phyloP scores from a whole-genome alignment of 2,329 filamentous ascomycete genomes.

The Cladosporium sp. region DNA sequence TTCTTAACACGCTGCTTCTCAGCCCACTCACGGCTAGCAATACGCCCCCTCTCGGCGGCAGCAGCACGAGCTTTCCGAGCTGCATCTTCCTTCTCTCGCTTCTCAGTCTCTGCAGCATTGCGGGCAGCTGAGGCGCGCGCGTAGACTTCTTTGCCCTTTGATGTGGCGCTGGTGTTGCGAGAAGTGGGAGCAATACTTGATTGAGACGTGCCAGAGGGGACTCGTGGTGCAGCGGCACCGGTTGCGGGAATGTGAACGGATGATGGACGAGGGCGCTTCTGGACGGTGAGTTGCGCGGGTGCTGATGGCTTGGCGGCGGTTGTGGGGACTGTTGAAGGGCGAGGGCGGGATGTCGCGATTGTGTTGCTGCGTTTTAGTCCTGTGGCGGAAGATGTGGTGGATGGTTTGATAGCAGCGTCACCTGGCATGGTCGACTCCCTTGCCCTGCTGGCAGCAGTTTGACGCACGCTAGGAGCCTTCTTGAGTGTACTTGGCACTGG shows the following conservation, averaged over 20 bases:
- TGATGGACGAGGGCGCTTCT: constrained; percentile 13
- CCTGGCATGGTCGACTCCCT: constrained; percentile 36
- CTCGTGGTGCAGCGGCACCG: neutral
- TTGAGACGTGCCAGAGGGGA: constrained; percentile 5
- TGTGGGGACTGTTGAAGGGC: constrained; percentile 2
- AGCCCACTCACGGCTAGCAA: constrained; percentile 46
- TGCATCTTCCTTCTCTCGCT: constrained; percentile 45
- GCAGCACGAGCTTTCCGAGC: constrained; percentile 43
- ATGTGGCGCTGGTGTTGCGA: constrained; percentile 26
- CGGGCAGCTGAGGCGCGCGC: constrained; percentile 41
- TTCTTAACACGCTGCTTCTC: constrained; percentile 41
- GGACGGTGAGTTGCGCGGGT: constrained; percentile 8
- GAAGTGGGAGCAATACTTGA: constrained; percentile 18
- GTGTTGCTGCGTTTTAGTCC: constrained; percentile 23
- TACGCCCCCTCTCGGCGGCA: constrained; percentile 43
- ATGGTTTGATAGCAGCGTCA: neutral
- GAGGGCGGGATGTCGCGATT: constrained; percentile 18
- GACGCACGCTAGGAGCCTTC: constrained; percentile 34
- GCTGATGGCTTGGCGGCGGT: constrained; percentile 6
- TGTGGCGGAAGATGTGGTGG: neutral
- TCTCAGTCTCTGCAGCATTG: constrained; percentile 36
- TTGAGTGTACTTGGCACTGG: constrained; percentile 35
- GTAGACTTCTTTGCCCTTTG: constrained; percentile 45
- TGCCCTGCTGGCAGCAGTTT: constrained; percentile 44
- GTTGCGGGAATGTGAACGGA: constrained; percentile 11